Percentiles rank a stretch among this genome's conserved stretches.
These are phyloP conservation scores for Colletotrichum sp. DNA, from an alignment of 2,329 filamentous ascomycete genomes.

Conservation along the genomic window DNA sequence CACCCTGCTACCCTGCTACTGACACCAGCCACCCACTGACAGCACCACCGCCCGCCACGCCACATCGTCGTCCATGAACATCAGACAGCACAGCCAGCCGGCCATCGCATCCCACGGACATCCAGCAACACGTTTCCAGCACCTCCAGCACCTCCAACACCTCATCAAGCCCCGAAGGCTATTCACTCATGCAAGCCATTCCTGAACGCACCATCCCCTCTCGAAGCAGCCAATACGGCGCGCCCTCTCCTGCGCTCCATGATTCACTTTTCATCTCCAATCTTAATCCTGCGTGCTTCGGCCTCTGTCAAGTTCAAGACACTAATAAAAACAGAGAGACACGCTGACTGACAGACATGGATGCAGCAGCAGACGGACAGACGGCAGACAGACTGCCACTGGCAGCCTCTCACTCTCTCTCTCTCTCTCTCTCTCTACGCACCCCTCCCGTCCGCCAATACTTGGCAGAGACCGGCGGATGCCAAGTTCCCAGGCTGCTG, in stretches of 20 bases:
- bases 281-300: conserved; percentile 16
- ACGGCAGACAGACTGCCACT: neutral
- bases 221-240: neutral
- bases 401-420: neutral
- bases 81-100: neutral
- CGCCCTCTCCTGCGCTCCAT: neutral
- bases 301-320: conserved; percentile 1
- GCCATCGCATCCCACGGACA: neutral
- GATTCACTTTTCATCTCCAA: conserved; percentile 1
- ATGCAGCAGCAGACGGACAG: neutral
- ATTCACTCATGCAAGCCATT: neutral
- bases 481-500: neutral
- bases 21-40: neutral
- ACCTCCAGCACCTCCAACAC: neutral
- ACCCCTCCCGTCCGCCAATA: neutral
- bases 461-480: neutral
- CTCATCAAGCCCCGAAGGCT: neutral
- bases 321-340: conserved; percentile 13
- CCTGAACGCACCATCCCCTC: neutral
- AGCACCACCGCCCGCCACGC: neutral
- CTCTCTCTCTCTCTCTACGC: neutral
- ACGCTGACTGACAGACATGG: neutral
- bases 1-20: neutral
- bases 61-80: neutral
- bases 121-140: neutral